Evolutionary conservation across 2,329 filamentous ascomycete genomes (phyloP), one percentile per base, ranked within the genome.

Genomic region (Xylaria arbuscula): DNA sequence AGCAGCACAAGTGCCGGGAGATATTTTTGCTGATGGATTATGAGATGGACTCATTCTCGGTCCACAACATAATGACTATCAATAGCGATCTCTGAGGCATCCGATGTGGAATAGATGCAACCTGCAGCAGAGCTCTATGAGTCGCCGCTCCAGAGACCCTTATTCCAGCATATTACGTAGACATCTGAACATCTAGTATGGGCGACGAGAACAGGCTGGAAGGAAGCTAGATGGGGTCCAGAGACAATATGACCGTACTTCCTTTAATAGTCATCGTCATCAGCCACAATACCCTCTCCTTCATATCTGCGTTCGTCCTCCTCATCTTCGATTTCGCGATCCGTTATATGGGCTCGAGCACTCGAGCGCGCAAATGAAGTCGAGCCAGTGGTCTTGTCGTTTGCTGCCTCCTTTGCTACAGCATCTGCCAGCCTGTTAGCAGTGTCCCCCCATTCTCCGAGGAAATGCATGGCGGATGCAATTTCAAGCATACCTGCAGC

Each of bases 201-300:
- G 98, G 77, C 88, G 96, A 62, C 94, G 94, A 36, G 94, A 94
- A 34, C 85, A 98, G 28, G 95, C 72, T 94, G 98, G 80, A 97
- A 80, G 94, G 94, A 6, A 17, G 94, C 73, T 94, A 98, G 80
- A 98, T 15, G 40, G 15, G 40, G 2, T 6, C 40, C 15, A 17
- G 15, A 72, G 97, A 95, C 81, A 98, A 97, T 81, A 97, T 94
- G 64, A 88, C 97, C 80, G 97, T 77, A 45, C 64, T 60, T 40
- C 36, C 15, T 72, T 84, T 77, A 89, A 70, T 88, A 86, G 61
- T 88, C 86, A 64, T 89, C 86, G 55, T 89, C 86, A 66, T 87
- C 85, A 19, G 77, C 83, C 48, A 83, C 84, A 36, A 88, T 82
- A 2, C 83, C 86, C 2, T 87, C 86, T 13, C 85, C 86, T 54